These are phyloP conservation scores for Stenocarpella maydis DNA, from an alignment of 2,329 filamentous ascomycete genomes.

Conservation along the genomic window DNA sequence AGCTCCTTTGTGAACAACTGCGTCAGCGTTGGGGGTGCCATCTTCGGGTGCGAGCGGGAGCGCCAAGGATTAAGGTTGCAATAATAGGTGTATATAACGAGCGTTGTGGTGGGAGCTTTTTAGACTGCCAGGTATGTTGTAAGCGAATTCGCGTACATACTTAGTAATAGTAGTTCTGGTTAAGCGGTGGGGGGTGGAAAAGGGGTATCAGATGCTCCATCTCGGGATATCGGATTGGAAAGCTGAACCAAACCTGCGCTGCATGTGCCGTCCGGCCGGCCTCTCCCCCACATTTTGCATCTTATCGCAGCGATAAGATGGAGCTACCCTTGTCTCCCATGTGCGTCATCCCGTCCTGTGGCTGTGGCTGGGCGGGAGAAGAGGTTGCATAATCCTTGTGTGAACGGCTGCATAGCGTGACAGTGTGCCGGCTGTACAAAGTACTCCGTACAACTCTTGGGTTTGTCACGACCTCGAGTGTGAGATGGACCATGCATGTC, in stretches of 20 bases:
- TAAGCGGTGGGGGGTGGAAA: not conserved
- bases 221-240: conserved; percentile 3
- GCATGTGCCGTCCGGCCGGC: not conserved
- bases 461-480: conserved; percentile 10
- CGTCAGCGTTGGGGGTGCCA: conserved; percentile 7
- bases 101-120: conserved; percentile 1
- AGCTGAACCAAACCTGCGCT: conserved; percentile 17
- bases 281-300: conserved; percentile 15
- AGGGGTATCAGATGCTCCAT: not conserved
- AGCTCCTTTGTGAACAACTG: conserved; percentile 32
- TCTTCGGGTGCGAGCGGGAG: not conserved
- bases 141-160: not conserved
- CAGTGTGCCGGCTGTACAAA: conserved; percentile 1
- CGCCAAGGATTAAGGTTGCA: not conserved
- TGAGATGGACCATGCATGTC: too few relatives aligned
- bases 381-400: conserved; percentile 27
- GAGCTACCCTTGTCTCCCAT: conserved; percentile 31
- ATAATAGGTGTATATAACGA: not conserved
- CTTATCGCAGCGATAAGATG: conserved; percentile 29
- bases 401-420: conserved; percentile 1
- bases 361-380: conserved; percentile 22
- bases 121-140: not conserved
- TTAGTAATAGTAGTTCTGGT: not conserved
- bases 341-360: conserved; percentile 28
- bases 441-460: too few relatives aligned